phyloP scores from a whole-genome alignment of 192 early-diverging fungal genomes.

The Rhizoclosmatium globosum region DNA sequence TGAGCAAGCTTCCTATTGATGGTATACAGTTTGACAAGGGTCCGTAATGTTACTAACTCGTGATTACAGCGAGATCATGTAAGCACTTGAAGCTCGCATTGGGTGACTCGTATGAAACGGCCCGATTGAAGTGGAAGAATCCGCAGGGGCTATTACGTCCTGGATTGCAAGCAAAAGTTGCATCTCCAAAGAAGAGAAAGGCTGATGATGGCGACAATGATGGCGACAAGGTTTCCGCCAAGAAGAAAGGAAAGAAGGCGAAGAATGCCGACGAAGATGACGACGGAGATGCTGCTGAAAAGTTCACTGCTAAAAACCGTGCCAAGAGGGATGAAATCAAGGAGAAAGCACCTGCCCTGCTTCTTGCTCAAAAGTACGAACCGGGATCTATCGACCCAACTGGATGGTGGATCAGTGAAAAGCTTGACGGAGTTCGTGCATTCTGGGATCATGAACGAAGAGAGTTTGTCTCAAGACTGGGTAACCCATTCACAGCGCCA shows the following conservation, averaged over 20 bases:
- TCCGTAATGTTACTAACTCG: too few relatives aligned
- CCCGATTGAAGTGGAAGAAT: constrained; percentile 42
- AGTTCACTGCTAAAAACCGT: constrained; percentile 18
- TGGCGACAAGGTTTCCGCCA: constrained; percentile 5
- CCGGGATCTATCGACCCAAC: constrained; percentile 57
- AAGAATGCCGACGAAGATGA: constrained; percentile 25
- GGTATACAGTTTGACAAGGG: constrained; percentile 23
- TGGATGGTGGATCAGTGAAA: constrained; percentile 79
- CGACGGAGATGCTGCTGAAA: constrained; percentile 27
- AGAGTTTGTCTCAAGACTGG: constrained; percentile 61
- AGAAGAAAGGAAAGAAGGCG: constrained; percentile 13
- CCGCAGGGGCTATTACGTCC: constrained; percentile 18
- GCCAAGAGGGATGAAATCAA: constrained; percentile 48
- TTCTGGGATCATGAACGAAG: constrained; percentile 62
- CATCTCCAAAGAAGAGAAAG: background rate
- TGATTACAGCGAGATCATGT: constrained; percentile 47
- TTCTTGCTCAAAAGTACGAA: constrained; percentile 43
- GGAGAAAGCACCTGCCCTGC: constrained; percentile 24
- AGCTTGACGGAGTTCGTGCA: constrained; percentile 75
- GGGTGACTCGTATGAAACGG: constrained; percentile 53
- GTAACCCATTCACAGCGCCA: constrained; percentile 67
- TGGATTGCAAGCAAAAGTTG: background rate
- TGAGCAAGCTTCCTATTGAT: constrained; percentile 47
- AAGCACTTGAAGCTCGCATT: constrained; percentile 55
- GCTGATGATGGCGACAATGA: constrained; percentile 14